Evolutionary conservation across 352 stramenopile species (phyloP), one percentile per base, ranked within the genome.

Genomic region (Pythium rishiriense): DNA sequence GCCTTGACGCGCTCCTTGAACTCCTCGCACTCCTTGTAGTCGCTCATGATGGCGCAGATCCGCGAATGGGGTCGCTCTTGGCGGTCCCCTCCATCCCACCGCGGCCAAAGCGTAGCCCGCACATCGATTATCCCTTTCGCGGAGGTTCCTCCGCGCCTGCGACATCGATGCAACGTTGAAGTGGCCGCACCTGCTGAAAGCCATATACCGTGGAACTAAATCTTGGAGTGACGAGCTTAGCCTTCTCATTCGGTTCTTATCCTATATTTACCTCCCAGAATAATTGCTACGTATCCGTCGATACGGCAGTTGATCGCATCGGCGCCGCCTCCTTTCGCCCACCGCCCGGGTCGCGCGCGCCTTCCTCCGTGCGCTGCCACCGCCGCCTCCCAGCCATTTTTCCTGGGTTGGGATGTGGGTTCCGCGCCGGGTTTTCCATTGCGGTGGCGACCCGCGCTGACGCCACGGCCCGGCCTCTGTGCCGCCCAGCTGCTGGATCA

Each of bases 1-100:
- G 74, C 76, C 66, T 90, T 89, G 33, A 91, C 85, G 47, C 82
- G 82, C 58, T 90, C 79, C 70, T 93, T 93, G 61, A 78, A 76
- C 70, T 90, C 81, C 21, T 79, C 73, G 62, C 85, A 93, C 75
- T 91, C 85, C 54, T 76, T 69, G 55, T 79, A 88, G 26, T 69
- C 61, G 41, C 73, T 64, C 64, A 75, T 78, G n/a, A 7, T 58
- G 22, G 10, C 10, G 29, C 28, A 45, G 25, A 68, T 62, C 29
- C 0, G 37, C 26, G 14, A 68, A 58, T 68, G 53, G 41, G n/a
- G n/a, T n/a, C 5, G 35, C 35, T 41, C 35, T 41, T 41, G 6
- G 31, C 31, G 11, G 6, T 11, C 6, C 11, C 31, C 6, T 37
- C 31, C 6, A 37, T 11, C 6, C 31, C 11, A 11, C 11, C 31